These are phyloP conservation scores for Naganishia antarctica DNA, from an alignment of 768 basidiomycete species.

Conservation along the genomic window DNA sequence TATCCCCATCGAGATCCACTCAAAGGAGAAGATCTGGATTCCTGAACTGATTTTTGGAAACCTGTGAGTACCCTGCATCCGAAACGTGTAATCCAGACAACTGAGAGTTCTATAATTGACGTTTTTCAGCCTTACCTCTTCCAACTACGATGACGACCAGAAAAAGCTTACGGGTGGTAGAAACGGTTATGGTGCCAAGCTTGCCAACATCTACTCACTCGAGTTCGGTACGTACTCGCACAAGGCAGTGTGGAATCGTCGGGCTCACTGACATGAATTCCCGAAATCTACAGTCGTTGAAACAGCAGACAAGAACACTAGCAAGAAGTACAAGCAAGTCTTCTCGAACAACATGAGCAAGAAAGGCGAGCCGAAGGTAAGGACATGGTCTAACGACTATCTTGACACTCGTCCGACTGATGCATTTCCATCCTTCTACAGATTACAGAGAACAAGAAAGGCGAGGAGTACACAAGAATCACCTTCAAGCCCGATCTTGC, in stretches of 20 bases:
- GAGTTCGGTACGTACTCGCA: conserved; percentile 62
- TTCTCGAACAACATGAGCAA: conserved; percentile 91
- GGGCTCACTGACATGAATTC: not conserved
- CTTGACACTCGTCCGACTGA: not conserved
- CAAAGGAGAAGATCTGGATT: conserved; percentile 86
- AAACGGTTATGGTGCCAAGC: conserved; percentile 96
- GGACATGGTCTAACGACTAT: not conserved
- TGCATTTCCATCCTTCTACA: conserved; percentile 17
- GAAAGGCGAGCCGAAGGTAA: conserved; percentile 72
- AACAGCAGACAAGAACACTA: conserved; percentile 79
- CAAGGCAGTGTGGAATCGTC: not conserved
- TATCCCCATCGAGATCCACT: conserved; percentile 94
- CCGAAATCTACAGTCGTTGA: conserved; percentile 59
- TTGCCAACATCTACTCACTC: conserved; percentile 95
- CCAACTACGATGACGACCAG: conserved; percentile 98
- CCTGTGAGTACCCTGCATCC: conserved; percentile 53
- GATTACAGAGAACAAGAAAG: conserved; percentile 81
- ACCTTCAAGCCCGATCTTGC: conserved; percentile 87
- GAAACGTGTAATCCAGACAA: not conserved
- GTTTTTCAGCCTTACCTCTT: conserved; percentile 62
- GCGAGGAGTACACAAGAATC: conserved; percentile 86
- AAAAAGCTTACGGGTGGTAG: conserved; percentile 97
- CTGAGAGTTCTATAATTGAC: not conserved
- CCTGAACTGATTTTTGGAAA: conserved; percentile 97
- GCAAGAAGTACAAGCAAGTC: conserved; percentile 89